phyloP scores from a whole-genome alignment of 768 basidiomycete genomes.

The Suillus occidentalis region DNA sequence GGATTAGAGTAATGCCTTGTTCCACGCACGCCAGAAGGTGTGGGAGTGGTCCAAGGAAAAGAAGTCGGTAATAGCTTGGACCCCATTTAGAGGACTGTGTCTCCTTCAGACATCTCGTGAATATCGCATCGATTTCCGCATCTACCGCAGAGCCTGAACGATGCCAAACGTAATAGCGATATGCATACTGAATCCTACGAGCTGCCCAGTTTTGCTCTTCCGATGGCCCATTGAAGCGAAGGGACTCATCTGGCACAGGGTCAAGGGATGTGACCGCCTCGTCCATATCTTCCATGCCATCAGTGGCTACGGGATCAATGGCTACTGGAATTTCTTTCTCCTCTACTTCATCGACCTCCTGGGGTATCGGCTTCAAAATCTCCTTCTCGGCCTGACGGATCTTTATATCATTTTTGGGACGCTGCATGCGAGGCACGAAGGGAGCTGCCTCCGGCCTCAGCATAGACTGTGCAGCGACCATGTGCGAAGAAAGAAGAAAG shows the following conservation, averaged over 20 bases:
- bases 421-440: conserved; percentile 15
- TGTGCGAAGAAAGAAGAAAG: conserved; percentile 24
- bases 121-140: conserved; percentile 26
- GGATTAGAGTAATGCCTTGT: conserved; percentile 22
- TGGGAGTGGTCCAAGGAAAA: conserved; percentile 41
- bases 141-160: conserved; percentile 1
- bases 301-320: neutral
- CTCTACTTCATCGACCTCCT: neutral
- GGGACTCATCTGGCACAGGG: conserved; percentile 14
- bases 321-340: conserved; percentile 9
- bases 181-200: conserved; percentile 20
- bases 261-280: conserved; percentile 7
- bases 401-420: neutral
- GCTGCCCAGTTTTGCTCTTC: conserved; percentile 28
- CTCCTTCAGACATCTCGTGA: conserved; percentile 27
- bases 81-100: conserved; percentile 30
- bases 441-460: conserved; percentile 18
- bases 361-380: neutral
- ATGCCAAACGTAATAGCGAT: conserved; percentile 10
- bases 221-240: conserved; percentile 19
- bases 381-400: neutral
- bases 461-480: conserved; percentile 15
- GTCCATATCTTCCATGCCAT: conserved; percentile 6
- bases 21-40: conserved; percentile 43
- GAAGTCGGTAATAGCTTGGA: conserved; percentile 31